These are phyloP conservation scores for Septoria linicola DNA, from an alignment of 2,329 filamentous ascomycete species.

Conservation along the genomic window DNA sequence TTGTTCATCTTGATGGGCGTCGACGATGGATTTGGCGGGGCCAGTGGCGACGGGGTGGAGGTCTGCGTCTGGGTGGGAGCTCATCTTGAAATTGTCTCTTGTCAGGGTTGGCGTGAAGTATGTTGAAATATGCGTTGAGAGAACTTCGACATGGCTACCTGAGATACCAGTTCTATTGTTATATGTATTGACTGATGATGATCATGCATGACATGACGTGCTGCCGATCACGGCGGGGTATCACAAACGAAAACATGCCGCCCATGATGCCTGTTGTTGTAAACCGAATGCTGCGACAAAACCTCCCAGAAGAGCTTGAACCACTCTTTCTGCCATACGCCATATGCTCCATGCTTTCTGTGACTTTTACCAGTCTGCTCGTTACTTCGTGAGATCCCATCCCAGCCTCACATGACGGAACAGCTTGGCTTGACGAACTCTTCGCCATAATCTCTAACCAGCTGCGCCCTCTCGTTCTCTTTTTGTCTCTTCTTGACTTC, in stretches of 20 bases:
- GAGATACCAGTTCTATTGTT: no score
- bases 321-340: not conserved
- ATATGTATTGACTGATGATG: no score
- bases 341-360: conserved; percentile 5
- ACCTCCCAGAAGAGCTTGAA: not conserved
- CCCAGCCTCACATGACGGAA: conserved; percentile 33
- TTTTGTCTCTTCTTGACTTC: conserved; percentile 61
- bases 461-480: conserved; percentile 73
- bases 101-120: no score
- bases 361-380: not conserved
- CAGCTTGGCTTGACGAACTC: conserved; percentile 37
- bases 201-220: not conserved
- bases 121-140: no score
- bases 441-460: conserved; percentile 48
- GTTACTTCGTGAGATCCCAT: not conserved
- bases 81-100: conserved; percentile 3
- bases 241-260: conserved; percentile 1
- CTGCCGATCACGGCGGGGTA: conserved; percentile 6
- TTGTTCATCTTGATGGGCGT: conserved; percentile 34
- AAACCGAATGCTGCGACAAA: no score
- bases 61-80: conserved; percentile 43
- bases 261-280: no score
- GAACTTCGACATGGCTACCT: no score
- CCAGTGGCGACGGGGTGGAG: conserved; percentile 49
- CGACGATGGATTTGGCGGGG: conserved; percentile 41